Evolutionary conservation across 2,329 filamentous ascomycete species (phyloP).

Genomic region (Celoporthe dispersa): DNA sequence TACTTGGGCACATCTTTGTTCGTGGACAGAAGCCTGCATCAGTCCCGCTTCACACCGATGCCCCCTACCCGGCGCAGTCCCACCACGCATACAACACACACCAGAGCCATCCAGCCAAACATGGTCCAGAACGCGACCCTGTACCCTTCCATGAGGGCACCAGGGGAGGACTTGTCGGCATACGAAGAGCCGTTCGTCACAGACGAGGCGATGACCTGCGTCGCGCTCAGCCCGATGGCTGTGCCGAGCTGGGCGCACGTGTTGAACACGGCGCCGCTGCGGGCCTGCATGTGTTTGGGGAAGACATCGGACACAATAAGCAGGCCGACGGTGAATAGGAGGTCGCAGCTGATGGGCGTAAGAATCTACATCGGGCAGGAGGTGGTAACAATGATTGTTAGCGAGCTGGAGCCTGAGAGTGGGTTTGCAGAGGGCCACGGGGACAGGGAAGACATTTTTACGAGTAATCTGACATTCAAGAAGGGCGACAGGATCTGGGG

Average conservation of each 20-base stretch:
- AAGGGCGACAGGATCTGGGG: too few species aligned
- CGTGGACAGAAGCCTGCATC: not conserved
- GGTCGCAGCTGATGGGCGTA: conserved; percentile 47
- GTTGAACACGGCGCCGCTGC: conserved; percentile 67
- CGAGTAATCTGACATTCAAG: too few species aligned
- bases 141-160: conserved; percentile 21
- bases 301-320: conserved; percentile 60
- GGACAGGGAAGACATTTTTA: not conserved
- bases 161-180: not conserved
- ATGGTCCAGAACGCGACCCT: conserved; percentile 23
- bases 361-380: conserved; percentile 38
- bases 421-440: not conserved
- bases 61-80: conserved; percentile 21
- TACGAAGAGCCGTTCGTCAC: conserved; percentile 2
- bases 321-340: conserved; percentile 60
- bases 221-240: conserved; percentile 22
- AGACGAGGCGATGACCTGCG: conserved; percentile 23
- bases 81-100: conserved; percentile 3
- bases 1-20: too few species aligned
- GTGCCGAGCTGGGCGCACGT: conserved; percentile 56
- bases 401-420: conserved; percentile 28
- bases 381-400: not conserved
- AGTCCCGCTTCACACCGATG: conserved; percentile 25
- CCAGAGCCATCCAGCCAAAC: conserved; percentile 23
- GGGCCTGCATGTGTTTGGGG: conserved; percentile 58